phyloP scores from a whole-genome alignment of 345 rosid species.

The Turritis glabra region DNA sequence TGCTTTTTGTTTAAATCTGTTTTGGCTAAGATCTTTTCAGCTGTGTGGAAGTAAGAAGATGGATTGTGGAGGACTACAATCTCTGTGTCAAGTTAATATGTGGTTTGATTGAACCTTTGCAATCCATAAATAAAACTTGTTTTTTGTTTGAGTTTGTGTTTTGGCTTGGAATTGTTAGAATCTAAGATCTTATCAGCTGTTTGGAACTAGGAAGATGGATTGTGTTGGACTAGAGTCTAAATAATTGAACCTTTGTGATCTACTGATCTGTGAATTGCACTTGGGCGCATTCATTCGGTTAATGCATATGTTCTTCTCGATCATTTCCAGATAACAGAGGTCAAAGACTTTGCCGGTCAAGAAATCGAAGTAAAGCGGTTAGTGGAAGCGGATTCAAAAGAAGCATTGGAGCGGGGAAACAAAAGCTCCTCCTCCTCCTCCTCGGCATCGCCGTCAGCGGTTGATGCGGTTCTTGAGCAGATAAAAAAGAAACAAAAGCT shows the following conservation, averaged over 20 bases:
- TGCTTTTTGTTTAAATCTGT: background rate
- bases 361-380: conserved; percentile 70
- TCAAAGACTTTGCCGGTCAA: conserved; percentile 86
- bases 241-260: background rate
- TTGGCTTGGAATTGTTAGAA: background rate
- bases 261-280: background rate
- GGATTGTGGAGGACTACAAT: background rate
- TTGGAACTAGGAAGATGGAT: background rate
- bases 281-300: background rate
- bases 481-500: conserved; percentile 89
- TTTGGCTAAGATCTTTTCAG: background rate
- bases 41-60: background rate
- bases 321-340: conserved; percentile 63
- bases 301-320: background rate
- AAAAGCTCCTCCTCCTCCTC: conserved; percentile 34
- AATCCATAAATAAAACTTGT: background rate
- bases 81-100: background rate
- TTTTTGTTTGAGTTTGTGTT: background rate
- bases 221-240: background rate
- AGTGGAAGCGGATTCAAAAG: conserved; percentile 78
- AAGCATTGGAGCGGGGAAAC: conserved; percentile 62
- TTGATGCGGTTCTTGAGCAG: conserved; percentile 88
- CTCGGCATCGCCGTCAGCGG: conserved; percentile 61
- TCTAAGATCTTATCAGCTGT: background rate
- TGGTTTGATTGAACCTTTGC: background rate